These are phyloP conservation scores for Croton setiger DNA, from an alignment of 441 rosid genomes.

Conservation along the genomic window DNA sequence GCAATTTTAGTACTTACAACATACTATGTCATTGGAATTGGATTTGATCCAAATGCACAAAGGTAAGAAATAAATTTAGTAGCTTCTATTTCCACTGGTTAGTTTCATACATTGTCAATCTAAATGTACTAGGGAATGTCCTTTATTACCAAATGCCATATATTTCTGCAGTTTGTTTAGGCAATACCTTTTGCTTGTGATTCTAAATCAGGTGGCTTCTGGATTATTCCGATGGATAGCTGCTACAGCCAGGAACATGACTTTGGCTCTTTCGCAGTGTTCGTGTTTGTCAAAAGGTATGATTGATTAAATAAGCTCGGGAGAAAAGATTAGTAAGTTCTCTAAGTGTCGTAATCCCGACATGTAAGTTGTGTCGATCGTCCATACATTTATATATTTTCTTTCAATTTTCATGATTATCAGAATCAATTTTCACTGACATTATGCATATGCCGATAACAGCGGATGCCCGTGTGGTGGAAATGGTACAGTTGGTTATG, in stretches of 20 bases:
- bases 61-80: conserved; percentile 39
- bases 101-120: not conserved
- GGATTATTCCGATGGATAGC: conserved; percentile 63
- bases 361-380: conserved; percentile 52
- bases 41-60: conserved; percentile 60
- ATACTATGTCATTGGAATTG: conserved; percentile 68
- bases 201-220: conserved; percentile 69
- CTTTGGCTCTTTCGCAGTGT: conserved; percentile 60
- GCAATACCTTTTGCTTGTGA: conserved; percentile 53
- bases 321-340: not conserved
- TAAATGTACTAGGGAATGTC: conserved; percentile 4
- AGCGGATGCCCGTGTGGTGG: conserved; percentile 58
- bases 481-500: conserved; percentile 52
- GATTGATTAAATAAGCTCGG: not conserved
- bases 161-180: conserved; percentile 55
- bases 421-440: not conserved
- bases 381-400: too few species aligned
- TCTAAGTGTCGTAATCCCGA: conserved; percentile 25
- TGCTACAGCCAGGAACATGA: conserved; percentile 60
- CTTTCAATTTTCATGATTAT: too few species aligned
- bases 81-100: not conserved
- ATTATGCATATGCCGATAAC: too few species aligned
- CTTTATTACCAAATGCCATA: conserved; percentile 5
- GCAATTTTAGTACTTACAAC: conserved; percentile 53
- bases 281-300: conserved; percentile 56